Conservation (phyloP, 1,284 basidiomycete species). For the Malassezia globosa region DNA sequence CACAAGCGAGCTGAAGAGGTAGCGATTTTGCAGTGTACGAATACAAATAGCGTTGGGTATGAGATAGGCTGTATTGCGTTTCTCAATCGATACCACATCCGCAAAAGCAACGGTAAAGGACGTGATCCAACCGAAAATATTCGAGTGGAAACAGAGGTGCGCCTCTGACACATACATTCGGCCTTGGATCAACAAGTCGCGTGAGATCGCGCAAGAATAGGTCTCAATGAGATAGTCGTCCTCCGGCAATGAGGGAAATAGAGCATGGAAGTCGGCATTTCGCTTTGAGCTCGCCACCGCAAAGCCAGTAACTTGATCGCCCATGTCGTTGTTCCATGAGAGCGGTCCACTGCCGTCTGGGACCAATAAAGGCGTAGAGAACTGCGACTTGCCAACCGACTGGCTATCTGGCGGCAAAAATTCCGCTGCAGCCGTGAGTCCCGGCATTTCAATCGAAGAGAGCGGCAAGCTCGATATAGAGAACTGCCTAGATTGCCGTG, state of each 20-base stretch:
- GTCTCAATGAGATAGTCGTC: constrained; percentile 98
- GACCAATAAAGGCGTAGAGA: background rate
- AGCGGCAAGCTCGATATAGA: background rate
- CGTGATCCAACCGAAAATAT: constrained; percentile 98
- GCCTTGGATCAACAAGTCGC: constrained; percentile 93
- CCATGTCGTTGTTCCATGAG: constrained; percentile 20
- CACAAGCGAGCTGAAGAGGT: constrained; percentile 91
- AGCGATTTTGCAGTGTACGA: constrained; percentile 62
- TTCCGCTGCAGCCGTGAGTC: constrained; percentile 9
- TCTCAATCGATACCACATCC: constrained; percentile 80
- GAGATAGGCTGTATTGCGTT: constrained; percentile 95
- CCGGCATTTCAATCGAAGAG: constrained; percentile 1
- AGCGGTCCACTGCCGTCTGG: background rate
- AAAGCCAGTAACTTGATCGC: constrained; percentile 56
- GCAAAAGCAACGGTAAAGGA: constrained; percentile 85
- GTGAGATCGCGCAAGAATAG: constrained; percentile 89
- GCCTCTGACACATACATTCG: constrained; percentile 94
- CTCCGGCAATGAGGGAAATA: constrained; percentile 74
- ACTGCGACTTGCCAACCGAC: background rate
- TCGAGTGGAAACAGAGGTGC: constrained; percentile 94
- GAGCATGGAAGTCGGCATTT: constrained; percentile 87
- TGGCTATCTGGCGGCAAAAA: constrained; percentile 1
- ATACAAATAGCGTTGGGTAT: constrained; percentile 96
- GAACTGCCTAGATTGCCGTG: too few relatives aligned
- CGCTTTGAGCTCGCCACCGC: constrained; percentile 90